Evolutionary conservation across 2,329 filamentous ascomycete species (phyloP).

Genomic region (Penicillium sp.): DNA sequence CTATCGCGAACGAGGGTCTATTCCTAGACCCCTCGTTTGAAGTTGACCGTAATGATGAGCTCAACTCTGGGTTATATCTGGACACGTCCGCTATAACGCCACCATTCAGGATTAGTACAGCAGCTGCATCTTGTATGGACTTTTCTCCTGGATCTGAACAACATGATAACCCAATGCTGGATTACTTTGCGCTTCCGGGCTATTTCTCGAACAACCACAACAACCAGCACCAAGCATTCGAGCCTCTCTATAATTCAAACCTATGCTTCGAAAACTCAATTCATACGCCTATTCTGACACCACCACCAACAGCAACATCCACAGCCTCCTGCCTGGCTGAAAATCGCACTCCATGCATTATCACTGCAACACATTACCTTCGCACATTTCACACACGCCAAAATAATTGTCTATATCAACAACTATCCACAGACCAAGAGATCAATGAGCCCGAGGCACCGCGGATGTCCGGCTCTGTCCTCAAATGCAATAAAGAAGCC

Average conservation of each 20-base stretch:
- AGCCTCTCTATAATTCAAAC: not conserved
- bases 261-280: not conserved
- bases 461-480: constrained; percentile 7
- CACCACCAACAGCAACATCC: not conserved
- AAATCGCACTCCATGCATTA: constrained; percentile 1
- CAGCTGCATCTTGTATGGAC: not conserved
- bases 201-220: not conserved
- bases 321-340: not conserved
- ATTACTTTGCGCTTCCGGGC: not conserved
- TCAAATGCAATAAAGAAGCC: constrained; percentile 6
- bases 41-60: not conserved
- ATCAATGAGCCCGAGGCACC: not conserved
- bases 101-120: not conserved
- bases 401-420: not conserved
- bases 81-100: not conserved
- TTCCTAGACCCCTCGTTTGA: not conserved
- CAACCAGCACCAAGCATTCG: not conserved
- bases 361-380: constrained; percentile 6
- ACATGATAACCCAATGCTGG: not conserved
- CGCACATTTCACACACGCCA: constrained; percentile 5
- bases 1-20: not conserved
- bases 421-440: not conserved
- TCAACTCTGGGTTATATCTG: not conserved
- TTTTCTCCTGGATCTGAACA: not conserved
- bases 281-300: not conserved